Evolutionary conservation across 148 eudicot species (phyloP), one percentile per base, ranked within the genome.

Genomic region (Rhododendron simsii): DNA sequence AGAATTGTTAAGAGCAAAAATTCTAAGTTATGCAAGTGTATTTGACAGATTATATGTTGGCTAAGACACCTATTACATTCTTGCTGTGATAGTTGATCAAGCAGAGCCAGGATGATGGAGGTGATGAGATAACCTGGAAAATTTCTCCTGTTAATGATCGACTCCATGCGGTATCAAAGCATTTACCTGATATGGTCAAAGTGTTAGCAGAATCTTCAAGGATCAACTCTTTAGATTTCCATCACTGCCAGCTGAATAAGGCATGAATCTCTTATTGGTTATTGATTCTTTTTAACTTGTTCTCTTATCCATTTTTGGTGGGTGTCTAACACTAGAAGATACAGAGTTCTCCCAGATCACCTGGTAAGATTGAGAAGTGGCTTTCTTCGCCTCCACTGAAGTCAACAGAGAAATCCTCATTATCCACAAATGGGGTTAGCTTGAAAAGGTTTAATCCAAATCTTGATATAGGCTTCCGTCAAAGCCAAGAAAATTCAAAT

Each of bases 101-200:
- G 91, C 98, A 93, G 87, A 97, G 98, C 90, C 99, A 97, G 89
- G 98, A 97, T 90, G 99, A 97, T 84, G 97, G 91, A 86, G 95
- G 91, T 35, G 95, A 95, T 81, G 98, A 93, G 90, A 91, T 97
- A 84, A 93, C 98, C 83, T 97, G 99, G 99, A 95, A 88, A 90
- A 89, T 94, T 82, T 94, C 99, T 63, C 99, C 99, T 23, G 95
- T 94, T 79, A 93, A 93, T 85, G 95, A 95, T 90, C 93, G 95
- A 74, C 93, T 97, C 13, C 90, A 92, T 85, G 91, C 95, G 13
- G 91, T 92, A 84, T 94, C 98, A 35, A 97, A 90, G 91, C 91
- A 91, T 44, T 81, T 91, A 59, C 95, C 95, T 53, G 92, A 91
- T 80, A 91, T 87, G 91, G 90, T 94, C 61, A 94, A 90, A 81